Base-by-base conservation (phyloP, 2,329 filamentous ascomycete species). In the Truncatella angustata region DNA sequence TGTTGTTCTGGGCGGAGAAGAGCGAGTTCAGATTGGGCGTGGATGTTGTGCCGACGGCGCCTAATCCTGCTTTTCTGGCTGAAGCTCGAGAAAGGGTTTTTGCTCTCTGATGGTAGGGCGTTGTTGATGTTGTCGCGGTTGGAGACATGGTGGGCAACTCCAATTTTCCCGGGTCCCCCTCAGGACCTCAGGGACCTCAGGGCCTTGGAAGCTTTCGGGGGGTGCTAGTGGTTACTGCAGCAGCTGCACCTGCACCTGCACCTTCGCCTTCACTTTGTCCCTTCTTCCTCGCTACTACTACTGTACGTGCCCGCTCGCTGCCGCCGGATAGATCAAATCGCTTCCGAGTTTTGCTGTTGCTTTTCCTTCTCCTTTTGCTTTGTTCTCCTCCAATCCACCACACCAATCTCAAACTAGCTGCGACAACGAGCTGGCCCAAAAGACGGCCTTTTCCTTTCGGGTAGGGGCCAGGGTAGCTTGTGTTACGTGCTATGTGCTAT, bases 21-120 rank as follows among this genome's bases (percentile, higher is more conserved):
- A 78, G 66, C 23, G 73, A 69, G 63, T 77, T 77, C 55, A 86
- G 72, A 61, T 85, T 84, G 10, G 83, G 82, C 4, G 80, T 82
- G 6, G 83, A 85, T 32, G 75, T 73, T 21, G 81, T 77, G 53
- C 72, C 68, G 54, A 76, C 70, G 54, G 64, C 63, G 53, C 61
- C 60, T 52, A 63, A 51, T 34, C 30, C 26, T 28, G 39, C 26
- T 40, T 35, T 36, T 32, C 36, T 50, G 49, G 66, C 68, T 50
- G 70, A 66, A 54, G 63, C 72, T 73, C 63, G 77, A 71, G 60
- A 55, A 44, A 58, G 60, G 53, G 40, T 57, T 56, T 60, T 58
- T 50, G 50, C 55, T 57, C 55, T 64, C 61, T 56, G 66, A 67
- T 56, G 51, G 64, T 63, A 66, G 57, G 66, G 61, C 53, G 67